These are phyloP conservation scores for Niveomyces coronatus DNA, from an alignment of 2,329 filamentous ascomycete genomes.

Conservation along the genomic window DNA sequence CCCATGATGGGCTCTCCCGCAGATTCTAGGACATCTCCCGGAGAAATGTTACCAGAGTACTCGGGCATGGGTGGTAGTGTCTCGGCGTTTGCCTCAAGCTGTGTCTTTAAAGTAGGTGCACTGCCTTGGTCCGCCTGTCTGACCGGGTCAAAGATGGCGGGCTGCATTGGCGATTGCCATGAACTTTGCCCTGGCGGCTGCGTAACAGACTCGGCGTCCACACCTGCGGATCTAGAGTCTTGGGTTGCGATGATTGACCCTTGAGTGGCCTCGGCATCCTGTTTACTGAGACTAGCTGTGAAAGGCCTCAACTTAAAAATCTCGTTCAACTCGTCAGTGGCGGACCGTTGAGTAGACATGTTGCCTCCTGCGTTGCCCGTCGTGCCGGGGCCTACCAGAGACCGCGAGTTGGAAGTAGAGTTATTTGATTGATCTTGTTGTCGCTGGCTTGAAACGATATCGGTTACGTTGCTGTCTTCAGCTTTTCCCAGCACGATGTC, in stretches of 20 bases:
- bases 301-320: constrained; percentile 4
- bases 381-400: neutral
- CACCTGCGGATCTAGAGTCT: too few relatives aligned
- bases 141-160: neutral
- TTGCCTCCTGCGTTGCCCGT: neutral
- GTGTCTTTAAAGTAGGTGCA: constrained; percentile 3
- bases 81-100: neutral
- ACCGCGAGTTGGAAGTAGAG: neutral
- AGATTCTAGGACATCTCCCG: constrained; percentile 10
- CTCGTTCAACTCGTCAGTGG: constrained; percentile 9
- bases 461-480: constrained; percentile 11
- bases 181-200: neutral
- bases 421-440: neutral
- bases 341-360: constrained; percentile 4
- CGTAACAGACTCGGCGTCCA: neutral
- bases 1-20: neutral
- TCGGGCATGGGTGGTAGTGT: constrained; percentile 1
- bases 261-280: neutral
- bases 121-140: neutral
- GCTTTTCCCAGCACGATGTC: constrained; percentile 11
- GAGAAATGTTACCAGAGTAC: constrained; percentile 8
- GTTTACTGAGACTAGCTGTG: neutral
- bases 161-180: too few relatives aligned
- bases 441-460: neutral
- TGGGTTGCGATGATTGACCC: too few relatives aligned